phyloP scores from a whole-genome alignment of 768 basidiomycete species.

The Tylopilus balloui region DNA sequence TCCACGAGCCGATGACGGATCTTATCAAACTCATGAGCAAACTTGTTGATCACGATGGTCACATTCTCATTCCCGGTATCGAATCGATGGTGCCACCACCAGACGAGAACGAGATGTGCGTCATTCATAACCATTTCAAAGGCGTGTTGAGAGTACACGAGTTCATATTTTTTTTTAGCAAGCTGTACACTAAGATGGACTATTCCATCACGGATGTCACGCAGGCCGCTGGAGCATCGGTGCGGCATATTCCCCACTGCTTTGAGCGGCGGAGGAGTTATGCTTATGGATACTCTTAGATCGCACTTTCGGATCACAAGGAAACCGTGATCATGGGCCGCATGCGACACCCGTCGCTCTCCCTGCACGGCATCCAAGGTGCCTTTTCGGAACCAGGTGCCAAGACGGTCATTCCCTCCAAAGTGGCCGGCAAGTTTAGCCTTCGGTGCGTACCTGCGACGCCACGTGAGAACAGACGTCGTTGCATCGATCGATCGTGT shows the following conservation, averaged over 20 bases:
- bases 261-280: not conserved
- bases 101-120: slow-evolving; percentile 66
- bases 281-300: slow-evolving; percentile 21
- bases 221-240: slow-evolving; percentile 62
- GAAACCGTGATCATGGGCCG: slow-evolving; percentile 82
- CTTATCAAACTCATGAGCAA: slow-evolving; percentile 78
- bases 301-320: slow-evolving; percentile 75
- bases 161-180: slow-evolving; percentile 32
- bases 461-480: not conserved
- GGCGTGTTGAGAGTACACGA: not conserved
- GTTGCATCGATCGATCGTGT: not conserved
- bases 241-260: not conserved
- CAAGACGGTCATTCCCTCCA: slow-evolving; percentile 94
- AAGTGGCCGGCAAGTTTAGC: slow-evolving; percentile 88
- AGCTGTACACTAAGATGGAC: slow-evolving; percentile 70
- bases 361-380: slow-evolving; percentile 93
- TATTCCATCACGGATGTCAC: slow-evolving; percentile 72
- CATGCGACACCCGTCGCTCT: slow-evolving; percentile 87
- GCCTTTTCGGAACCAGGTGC: slow-evolving; percentile 76
- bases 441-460: slow-evolving; percentile 57
- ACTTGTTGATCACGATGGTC: slow-evolving; percentile 74
- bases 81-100: slow-evolving; percentile 78
- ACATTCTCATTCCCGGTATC: slow-evolving; percentile 85
- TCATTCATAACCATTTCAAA: slow-evolving; percentile 4
- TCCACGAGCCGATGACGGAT: slow-evolving; percentile 94